Evolutionary conservation across 768 basidiomycete species (phyloP), one percentile per base, ranked within the genome.

Genomic region (Inosperma sp.): DNA sequence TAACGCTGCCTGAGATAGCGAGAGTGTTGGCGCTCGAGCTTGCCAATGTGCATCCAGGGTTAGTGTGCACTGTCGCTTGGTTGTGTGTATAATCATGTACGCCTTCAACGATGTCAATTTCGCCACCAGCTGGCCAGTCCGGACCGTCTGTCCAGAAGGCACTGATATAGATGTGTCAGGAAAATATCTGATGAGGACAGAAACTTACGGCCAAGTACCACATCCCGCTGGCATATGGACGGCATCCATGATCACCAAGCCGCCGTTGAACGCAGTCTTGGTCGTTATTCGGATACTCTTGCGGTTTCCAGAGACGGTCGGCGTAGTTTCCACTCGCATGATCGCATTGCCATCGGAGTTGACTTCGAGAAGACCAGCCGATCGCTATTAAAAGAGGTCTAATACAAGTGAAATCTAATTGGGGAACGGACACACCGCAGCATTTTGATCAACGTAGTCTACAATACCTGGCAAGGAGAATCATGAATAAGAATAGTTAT

Each of bases 171-270:
- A 10, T 8, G 40, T 48, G 51, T 48, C 40, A 33, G 27, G 26
- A 25, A 22, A 39, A 35, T 5, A 10, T 46, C 37, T 34, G 31
- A 34, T n/a, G 21, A 37, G 35, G 22, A 26, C n/a, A 22, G 37
- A 36, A 6, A 75, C 75, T 65, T 49, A 78, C 68, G 88, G 89
- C 91, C 90, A 93, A 21, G 83, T 84, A 30, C 84, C 92, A 66
- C 92, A 94, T 12, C 92, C 93, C 0, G 83, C 83, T 7, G 92
- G 92, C 85, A 93, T 91, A 64, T 95, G 92, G 21, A 82, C 75
- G 21, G 89, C 79, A 67, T 94, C 91, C 75, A 93, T 76, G 39
- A 93, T 73, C 54, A 93, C 74, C 29, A 96, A 72, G 7, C 81
- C 80, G 12, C 78, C 86, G 27, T 78, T 86, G 60, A 80, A 86